Conservation (phyloP, 495 filamentous ascomycete genomes). For the Tuber aestivum region DNA sequence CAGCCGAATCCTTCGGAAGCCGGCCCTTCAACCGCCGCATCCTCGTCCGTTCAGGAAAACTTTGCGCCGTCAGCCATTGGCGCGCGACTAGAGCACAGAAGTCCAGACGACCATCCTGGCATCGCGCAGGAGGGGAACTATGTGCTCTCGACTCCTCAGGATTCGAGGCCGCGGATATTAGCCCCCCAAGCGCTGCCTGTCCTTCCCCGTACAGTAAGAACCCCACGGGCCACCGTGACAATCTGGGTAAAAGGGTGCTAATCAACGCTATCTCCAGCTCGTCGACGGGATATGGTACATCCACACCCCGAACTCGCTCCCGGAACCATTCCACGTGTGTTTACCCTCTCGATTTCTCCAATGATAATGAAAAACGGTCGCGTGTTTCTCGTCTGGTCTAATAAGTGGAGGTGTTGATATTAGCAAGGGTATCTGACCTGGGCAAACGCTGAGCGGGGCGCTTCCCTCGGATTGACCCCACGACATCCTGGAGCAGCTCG, state of each 20-base stretch:
- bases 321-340: conserved; percentile 32
- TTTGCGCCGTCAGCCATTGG: conserved; percentile 6
- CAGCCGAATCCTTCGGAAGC: conserved; percentile 2
- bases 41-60: conserved; percentile 6
- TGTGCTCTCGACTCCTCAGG: conserved; percentile 7
- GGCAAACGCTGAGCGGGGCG: conserved; percentile 26
- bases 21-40: conserved; percentile 6
- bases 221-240: background rate
- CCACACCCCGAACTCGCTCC: conserved; percentile 28
- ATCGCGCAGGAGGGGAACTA: conserved; percentile 7
- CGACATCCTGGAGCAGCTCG: conserved; percentile 24
- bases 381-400: background rate
- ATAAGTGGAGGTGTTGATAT: background rate
- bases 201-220: conserved; percentile 25
- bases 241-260: conserved; percentile 3
- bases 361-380: background rate
- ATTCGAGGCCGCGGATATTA: conserved; percentile 5
- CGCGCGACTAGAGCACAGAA: background rate
- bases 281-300: conserved; percentile 30
- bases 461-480: conserved; percentile 8
- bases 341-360: background rate
- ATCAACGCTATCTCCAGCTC: conserved; percentile 11
- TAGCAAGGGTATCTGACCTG: conserved; percentile 34
- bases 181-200: background rate
- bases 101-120: background rate